A percentile compares a stretch with the other conserved stretches of the same genome.
Evolutionary conservation across 1,284 basidiomycete genomes (phyloP).

Genomic region (Apiotrichum laibachii): DNA sequence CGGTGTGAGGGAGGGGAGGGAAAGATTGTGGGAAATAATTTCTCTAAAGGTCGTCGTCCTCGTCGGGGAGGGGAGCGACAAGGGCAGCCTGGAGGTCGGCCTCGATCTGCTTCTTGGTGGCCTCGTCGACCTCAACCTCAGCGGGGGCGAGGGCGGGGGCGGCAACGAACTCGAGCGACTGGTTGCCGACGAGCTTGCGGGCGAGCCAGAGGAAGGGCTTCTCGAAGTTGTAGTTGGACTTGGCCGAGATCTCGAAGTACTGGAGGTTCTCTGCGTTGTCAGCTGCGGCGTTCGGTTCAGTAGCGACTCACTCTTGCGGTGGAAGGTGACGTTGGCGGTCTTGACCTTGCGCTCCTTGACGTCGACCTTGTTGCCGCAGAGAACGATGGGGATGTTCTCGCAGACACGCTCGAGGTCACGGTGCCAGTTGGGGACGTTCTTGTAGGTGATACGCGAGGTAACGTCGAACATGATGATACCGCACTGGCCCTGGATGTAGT

Average conservation of each 20-base stretch:
- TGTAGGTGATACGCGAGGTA: constrained; percentile 99
- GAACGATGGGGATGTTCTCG: constrained; percentile 98
- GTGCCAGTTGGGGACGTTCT: constrained; percentile 99
- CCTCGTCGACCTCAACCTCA: constrained; percentile 80
- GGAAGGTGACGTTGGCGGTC: constrained; percentile 97
- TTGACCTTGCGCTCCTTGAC: constrained; percentile 99
- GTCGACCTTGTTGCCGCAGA: constrained; percentile 99
- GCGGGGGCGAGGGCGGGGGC: constrained; percentile 94
- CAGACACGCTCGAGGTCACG: constrained; percentile 99
- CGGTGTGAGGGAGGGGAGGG: neutral
- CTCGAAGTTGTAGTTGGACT: constrained; percentile 99
- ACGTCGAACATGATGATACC: constrained; percentile 99
- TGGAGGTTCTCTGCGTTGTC: constrained; percentile 75
- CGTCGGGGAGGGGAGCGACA: constrained; percentile 51
- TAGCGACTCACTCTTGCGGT: constrained; percentile 75
- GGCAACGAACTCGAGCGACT: constrained; percentile 88
- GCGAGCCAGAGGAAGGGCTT: constrained; percentile 99
- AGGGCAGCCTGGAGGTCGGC: constrained; percentile 66
- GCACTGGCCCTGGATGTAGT: constrained; percentile 99
- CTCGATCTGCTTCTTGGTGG: constrained; percentile 76
- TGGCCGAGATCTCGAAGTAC: constrained; percentile 99
- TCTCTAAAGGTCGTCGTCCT: constrained; percentile 50
- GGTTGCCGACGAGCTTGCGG: constrained; percentile 94
- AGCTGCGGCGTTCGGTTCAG: constrained; percentile 5
- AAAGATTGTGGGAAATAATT: neutral